Evolutionary conservation across 2,329 filamentous ascomycete genomes (phyloP), one percentile per base, ranked within the genome.

Genomic region (Aspergillus pseudoglaucus): DNA sequence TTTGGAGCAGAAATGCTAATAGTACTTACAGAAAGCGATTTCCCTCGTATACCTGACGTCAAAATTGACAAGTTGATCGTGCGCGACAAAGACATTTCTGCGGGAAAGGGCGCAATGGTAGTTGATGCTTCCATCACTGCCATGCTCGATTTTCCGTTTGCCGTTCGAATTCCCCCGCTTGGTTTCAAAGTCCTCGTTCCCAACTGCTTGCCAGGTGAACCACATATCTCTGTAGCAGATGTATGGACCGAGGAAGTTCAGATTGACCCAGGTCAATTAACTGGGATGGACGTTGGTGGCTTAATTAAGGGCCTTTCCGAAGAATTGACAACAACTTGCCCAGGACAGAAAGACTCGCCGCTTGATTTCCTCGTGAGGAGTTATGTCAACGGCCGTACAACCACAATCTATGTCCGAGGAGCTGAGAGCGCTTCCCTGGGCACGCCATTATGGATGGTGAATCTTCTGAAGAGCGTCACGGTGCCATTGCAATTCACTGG

Each of bases 401-500:
- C 87, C 0, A 88, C 83, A 1, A 77, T 96, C 10, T 94, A 89
- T 67, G 83, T 97, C 43, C 85, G 87, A 44, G 93, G 91, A 22
- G 87, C 87, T 47, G 79, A 82, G 51, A 74, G 81, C 22, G 81
- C 84, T 2, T 77, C 78, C 15, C 73, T 79, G 1, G 75, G 83
- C 30, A 87, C 89, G 0, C 93, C 93, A 1, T 74, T 76, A 41
- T 98, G 93, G 93, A 79, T 96, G 42, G 79, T 80, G 12, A 82
- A 90, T 45, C 77, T 98, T 18, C 73, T 97, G 33, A 83, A 84
- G 41, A 89, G 87, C 56, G 80, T 97, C 45, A 90, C 85, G 0
- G 77, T 97, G 0, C 90, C 90, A 3, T 74, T 97, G 6, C 86
- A 89, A 5, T 87, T 97, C 53, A 88, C 89, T 0, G 89, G 89